phyloP scores from a whole-genome alignment of 1,284 basidiomycete genomes.

The Pisolithus thermaeus region DNA sequence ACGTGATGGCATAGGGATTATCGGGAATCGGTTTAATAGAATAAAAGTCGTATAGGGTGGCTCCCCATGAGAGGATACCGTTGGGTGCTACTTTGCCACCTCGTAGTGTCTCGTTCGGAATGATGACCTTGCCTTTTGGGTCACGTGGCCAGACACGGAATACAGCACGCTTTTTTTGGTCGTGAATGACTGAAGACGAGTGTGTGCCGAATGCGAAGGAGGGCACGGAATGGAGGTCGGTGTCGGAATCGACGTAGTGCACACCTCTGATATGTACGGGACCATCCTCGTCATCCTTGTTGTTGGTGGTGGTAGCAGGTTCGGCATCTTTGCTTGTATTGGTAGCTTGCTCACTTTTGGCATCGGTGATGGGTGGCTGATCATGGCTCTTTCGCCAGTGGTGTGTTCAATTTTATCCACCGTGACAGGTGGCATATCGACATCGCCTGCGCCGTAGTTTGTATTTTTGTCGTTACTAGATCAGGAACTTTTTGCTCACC shows the following conservation, averaged over 20 bases:
- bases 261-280: not conserved
- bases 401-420: no score
- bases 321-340: no score
- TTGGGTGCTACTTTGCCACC: slow-evolving; percentile 29
- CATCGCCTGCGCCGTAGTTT: no score
- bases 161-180: slow-evolving; percentile 6
- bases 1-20: slow-evolving; percentile 9
- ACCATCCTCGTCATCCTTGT: not conserved
- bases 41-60: slow-evolving; percentile 40
- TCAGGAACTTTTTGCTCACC: no score
- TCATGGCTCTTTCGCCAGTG: no score
- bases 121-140: slow-evolving; percentile 5
- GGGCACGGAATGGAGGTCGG: not conserved
- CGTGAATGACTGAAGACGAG: not conserved
- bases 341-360: no score
- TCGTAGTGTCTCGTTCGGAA: not conserved
- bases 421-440: no score
- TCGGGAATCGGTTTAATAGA: slow-evolving; percentile 22
- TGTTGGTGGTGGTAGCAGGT: not conserved
- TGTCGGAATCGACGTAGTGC: not conserved
- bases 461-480: no score
- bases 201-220: not conserved
- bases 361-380: no score
- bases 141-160: slow-evolving; percentile 23
- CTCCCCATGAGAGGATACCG: slow-evolving; percentile 37